Evolutionary conservation across 2,329 filamentous ascomycete species (phyloP).

Genomic region (Ceratocystis alfenasii): DNA sequence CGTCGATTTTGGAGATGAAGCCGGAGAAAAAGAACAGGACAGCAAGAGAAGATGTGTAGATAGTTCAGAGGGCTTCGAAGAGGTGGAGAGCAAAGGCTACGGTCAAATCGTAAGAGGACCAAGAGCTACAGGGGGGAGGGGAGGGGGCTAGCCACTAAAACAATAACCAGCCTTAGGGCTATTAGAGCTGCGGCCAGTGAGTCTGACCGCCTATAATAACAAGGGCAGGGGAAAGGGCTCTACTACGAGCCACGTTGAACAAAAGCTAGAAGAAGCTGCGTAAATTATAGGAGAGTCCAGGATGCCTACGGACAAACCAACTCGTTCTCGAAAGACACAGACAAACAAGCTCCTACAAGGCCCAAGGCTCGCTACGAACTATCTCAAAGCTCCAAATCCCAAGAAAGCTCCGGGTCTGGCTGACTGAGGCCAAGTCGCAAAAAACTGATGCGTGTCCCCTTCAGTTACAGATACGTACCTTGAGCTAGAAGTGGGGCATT

Average conservation of each 20-base stretch:
- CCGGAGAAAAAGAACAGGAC: constrained; percentile 10
- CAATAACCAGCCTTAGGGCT: background rate
- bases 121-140: background rate
- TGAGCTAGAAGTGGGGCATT: constrained; percentile 12
- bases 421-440: constrained; percentile 15
- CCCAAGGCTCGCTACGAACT: background rate
- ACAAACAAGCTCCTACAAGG: background rate
- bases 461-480: background rate
- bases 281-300: too few species aligned
- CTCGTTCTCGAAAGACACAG: too few species aligned
- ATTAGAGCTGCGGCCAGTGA: background rate
- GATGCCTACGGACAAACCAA: too few species aligned
- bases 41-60: background rate
- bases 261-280: background rate
- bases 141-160: background rate
- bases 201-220: background rate
- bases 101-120: background rate
- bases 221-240: background rate
- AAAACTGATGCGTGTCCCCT: constrained; percentile 18
- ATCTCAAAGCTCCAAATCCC: background rate
- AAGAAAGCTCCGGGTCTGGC: background rate
- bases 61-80: background rate
- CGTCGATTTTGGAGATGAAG: constrained; percentile 8
- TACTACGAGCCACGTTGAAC: constrained; percentile 13
- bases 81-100: background rate